Conservation (phyloP, 768 basidiomycete species). For the Guyanaporus albipodus region DNA sequence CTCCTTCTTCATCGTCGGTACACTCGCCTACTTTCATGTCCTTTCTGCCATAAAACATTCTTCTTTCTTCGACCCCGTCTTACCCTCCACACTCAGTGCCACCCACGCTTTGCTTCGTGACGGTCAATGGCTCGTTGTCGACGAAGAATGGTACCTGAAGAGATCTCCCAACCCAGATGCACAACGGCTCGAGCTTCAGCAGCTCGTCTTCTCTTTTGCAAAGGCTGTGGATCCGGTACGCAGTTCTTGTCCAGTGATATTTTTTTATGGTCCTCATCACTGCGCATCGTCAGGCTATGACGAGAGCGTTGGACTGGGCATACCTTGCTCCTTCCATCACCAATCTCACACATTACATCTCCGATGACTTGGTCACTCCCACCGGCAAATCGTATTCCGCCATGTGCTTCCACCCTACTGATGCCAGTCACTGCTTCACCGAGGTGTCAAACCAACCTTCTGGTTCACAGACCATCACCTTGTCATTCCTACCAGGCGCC, state of each 20-base stretch:
- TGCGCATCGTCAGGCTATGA: constrained; percentile 20
- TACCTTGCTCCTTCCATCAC: constrained; percentile 41
- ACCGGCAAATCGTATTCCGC: constrained; percentile 47
- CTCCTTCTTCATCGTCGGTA: constrained; percentile 82
- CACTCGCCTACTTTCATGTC: constrained; percentile 93
- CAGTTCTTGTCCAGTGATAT: neutral
- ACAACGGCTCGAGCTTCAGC: constrained; percentile 64
- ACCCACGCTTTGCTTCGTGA: constrained; percentile 51
- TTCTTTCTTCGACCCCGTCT: constrained; percentile 62
- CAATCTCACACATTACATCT: constrained; percentile 50
- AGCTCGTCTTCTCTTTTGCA: constrained; percentile 48
- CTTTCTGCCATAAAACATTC: constrained; percentile 88
- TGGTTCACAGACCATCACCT: constrained; percentile 42
- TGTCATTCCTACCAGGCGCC: constrained; percentile 47
- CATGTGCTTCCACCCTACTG: constrained; percentile 45
- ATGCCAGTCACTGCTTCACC: constrained; percentile 38
- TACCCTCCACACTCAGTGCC: constrained; percentile 48
- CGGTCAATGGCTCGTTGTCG: constrained; percentile 60
- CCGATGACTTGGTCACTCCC: constrained; percentile 36
- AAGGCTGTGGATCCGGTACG: constrained; percentile 38
- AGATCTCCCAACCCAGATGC: constrained; percentile 27
- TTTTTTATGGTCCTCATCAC: constrained; percentile 1
- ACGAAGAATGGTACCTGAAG: constrained; percentile 49
- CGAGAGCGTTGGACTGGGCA: constrained; percentile 34
- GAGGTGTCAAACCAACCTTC: constrained; percentile 32